Evolutionary conservation across 2,329 filamentous ascomycete genomes (phyloP).

Genomic region (Colletotrichum sp.): DNA sequence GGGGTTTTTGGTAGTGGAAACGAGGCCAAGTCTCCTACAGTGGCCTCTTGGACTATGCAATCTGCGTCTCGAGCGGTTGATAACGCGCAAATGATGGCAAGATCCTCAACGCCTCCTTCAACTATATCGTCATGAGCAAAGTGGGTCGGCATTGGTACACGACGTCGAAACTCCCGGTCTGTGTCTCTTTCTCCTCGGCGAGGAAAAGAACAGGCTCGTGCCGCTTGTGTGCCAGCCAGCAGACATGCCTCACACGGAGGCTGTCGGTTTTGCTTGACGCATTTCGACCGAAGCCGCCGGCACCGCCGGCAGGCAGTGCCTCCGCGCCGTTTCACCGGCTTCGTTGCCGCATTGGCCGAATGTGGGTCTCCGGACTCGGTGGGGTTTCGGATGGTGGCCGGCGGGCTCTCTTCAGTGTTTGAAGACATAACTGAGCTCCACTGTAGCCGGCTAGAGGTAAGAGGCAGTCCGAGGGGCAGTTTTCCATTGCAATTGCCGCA

Average conservation of each 20-base stretch:
- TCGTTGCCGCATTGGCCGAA: not conserved
- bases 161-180: not conserved
- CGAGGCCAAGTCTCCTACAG: not conserved
- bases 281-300: slow-evolving; percentile 27
- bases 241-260: not conserved
- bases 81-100: not conserved
- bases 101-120: not conserved
- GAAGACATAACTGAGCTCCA: not conserved
- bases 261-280: not conserved
- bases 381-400: not conserved
- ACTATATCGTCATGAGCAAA: not conserved
- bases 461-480: not conserved
- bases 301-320: slow-evolving; percentile 28
- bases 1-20: not conserved
- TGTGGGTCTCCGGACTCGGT: not conserved
- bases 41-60: not conserved
- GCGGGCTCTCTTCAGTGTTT: not conserved
- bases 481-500: not conserved
- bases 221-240: not conserved
- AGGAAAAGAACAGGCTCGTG: not conserved
- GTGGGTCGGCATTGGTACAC: not conserved
- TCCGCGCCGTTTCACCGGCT: slow-evolving; percentile 20
- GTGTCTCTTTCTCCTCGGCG: not conserved
- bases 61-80: not conserved
- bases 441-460: not conserved